phyloP scores from a whole-genome alignment of 768 basidiomycete genomes.

The Mycena sanguinolenta region DNA sequence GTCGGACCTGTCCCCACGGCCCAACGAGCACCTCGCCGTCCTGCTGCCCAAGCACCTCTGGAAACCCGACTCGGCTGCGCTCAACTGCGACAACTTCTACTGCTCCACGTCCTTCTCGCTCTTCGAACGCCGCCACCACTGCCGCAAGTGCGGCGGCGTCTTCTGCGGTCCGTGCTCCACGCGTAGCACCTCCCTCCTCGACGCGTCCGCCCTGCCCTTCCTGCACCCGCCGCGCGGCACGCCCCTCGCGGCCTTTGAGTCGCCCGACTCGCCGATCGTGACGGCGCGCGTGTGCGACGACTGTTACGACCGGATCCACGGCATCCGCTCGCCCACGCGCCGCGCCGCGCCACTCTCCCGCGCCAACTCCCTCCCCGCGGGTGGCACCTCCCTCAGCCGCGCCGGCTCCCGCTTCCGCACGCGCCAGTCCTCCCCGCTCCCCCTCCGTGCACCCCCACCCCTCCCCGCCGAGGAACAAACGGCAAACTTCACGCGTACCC shows the following conservation, averaged over 20 bases:
- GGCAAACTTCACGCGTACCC: conserved; percentile 84
- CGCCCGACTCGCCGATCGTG: conserved; percentile 69
- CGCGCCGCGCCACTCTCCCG: conserved; percentile 51
- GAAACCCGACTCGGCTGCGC: conserved; percentile 80
- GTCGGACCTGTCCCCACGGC: too few species aligned
- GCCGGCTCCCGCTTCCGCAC: conserved; percentile 42
- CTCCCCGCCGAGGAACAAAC: conserved; percentile 56
- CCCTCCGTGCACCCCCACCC: conserved; percentile 52
- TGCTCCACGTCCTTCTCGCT: conserved; percentile 76
- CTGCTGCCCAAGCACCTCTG: conserved; percentile 39
- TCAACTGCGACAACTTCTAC: conserved; percentile 79
- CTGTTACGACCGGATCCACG: conserved; percentile 82
- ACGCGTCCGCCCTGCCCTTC: conserved; percentile 71
- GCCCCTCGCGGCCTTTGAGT: conserved; percentile 68
- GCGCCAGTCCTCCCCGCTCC: conserved; percentile 44
- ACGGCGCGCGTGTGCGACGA: conserved; percentile 80
- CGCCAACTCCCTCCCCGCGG: conserved; percentile 48
- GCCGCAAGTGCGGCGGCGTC: conserved; percentile 86
- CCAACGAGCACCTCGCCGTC: too few species aligned
- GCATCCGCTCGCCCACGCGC: conserved; percentile 48
- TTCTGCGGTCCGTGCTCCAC: conserved; percentile 77
- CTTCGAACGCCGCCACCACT: conserved; percentile 85
- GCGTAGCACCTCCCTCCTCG: conserved; percentile 73
- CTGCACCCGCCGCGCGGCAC: conserved; percentile 77
- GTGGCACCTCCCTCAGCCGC: conserved; percentile 48